Conservation (phyloP, 208 protist species). For the Angomonas deanei region DNA sequence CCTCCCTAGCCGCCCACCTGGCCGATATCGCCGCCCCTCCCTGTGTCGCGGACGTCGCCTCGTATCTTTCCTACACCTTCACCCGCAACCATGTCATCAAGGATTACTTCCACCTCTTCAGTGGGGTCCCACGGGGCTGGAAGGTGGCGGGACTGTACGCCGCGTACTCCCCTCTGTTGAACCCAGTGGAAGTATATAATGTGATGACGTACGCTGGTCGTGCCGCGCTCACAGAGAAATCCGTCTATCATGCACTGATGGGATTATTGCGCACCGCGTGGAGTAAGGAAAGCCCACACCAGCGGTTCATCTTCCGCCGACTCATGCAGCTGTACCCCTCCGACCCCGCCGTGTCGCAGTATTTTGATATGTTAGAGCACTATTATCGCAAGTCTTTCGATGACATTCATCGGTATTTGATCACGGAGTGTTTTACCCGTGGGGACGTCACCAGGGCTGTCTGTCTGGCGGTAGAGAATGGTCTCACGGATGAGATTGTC, state of each 20-base stretch:
- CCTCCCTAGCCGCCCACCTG: constrained; percentile 72
- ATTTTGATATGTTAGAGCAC: constrained; percentile 50
- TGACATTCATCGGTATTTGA: constrained; percentile 36
- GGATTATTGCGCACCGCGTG: constrained; percentile 45
- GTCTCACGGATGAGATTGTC: constrained; percentile 37
- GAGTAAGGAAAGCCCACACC: constrained; percentile 35
- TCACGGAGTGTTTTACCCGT: constrained; percentile 24
- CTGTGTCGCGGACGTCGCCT: constrained; percentile 15
- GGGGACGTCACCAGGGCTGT: constrained; percentile 36
- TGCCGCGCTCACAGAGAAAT: constrained; percentile 27
- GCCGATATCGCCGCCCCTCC: constrained; percentile 66
- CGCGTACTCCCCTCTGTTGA: constrained; percentile 63
- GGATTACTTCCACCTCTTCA: constrained; percentile 49
- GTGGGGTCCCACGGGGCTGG: constrained; percentile 41
- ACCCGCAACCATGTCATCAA: constrained; percentile 46
- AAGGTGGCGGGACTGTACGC: constrained; percentile 49
- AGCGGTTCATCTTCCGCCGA: constrained; percentile 28
- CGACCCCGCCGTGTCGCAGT: constrained; percentile 44
- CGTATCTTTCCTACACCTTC: constrained; percentile 49
- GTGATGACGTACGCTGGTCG: constrained; percentile 23
- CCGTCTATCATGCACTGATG: constrained; percentile 27
- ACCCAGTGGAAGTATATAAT: constrained; percentile 42
- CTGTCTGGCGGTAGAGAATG: constrained; percentile 67
- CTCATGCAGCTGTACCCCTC: constrained; percentile 28
- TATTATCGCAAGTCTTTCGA: constrained; percentile 31